These are phyloP conservation scores for Dentipellis sp. DNA, from an alignment of 768 basidiomycete species.

Conservation along the genomic window DNA sequence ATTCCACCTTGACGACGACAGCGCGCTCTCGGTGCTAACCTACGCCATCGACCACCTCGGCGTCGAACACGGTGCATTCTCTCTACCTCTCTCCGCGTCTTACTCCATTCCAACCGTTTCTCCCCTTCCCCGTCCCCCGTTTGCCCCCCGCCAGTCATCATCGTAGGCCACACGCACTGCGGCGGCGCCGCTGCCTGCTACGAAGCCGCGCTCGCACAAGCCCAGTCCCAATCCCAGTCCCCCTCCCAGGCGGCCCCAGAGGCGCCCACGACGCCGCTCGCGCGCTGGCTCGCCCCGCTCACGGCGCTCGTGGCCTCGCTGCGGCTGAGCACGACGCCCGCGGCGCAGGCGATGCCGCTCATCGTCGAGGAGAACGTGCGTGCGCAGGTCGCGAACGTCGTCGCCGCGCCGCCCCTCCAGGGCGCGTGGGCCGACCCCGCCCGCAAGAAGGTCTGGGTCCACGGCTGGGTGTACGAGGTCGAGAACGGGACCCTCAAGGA, in stretches of 20 bases:
- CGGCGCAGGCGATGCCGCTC: slow-evolving; percentile 23
- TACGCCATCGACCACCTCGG: slow-evolving; percentile 67
- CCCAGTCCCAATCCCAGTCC: slow-evolving; percentile 19
- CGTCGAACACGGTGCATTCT: slow-evolving; percentile 64
- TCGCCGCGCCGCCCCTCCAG: slow-evolving; percentile 13
- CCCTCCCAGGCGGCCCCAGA: neutral
- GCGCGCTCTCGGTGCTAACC: slow-evolving; percentile 57
- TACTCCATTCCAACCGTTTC: slow-evolving; percentile 3
- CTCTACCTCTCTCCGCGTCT: slow-evolving; percentile 20
- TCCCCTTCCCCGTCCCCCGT: neutral
- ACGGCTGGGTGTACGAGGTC: slow-evolving; percentile 36
- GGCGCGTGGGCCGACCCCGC: slow-evolving; percentile 19
- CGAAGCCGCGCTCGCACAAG: slow-evolving; percentile 28
- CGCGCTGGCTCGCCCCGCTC: slow-evolving; percentile 67
- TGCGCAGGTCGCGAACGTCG: slow-evolving; percentile 21
- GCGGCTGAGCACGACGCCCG: slow-evolving; percentile 27
- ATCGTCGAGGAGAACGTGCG: slow-evolving; percentile 14
- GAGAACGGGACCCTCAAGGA: slow-evolving; percentile 22
- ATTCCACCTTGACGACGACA: slow-evolving; percentile 64
- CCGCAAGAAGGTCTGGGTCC: slow-evolving; percentile 40
- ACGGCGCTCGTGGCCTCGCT: slow-evolving; percentile 41
- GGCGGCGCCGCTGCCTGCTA: slow-evolving; percentile 64
- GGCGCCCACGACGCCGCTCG: slow-evolving; percentile 33
- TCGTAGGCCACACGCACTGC: slow-evolving; percentile 80
- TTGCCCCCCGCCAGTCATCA: slow-evolving; percentile 42